Conservation (phyloP, 805 yeast species). For the Ogataea pilisensis region DNA sequence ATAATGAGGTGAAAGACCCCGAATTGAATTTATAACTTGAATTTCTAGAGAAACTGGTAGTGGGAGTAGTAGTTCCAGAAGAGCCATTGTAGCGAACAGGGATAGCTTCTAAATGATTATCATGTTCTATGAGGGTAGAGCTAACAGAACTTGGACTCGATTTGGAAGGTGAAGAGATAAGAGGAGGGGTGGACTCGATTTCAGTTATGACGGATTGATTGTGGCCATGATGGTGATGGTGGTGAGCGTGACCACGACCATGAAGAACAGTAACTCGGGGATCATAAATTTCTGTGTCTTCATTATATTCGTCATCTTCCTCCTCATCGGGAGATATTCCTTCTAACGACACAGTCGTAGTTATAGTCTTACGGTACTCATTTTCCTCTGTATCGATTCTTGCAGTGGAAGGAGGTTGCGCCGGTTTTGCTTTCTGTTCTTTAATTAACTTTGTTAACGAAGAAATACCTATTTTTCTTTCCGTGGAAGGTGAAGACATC, state of each 20-base stretch:
- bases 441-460: slow-evolving; percentile 33
- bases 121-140: neutral
- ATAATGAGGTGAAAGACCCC: slow-evolving; percentile 39
- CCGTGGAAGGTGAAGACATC: slow-evolving; percentile 11
- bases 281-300: slow-evolving; percentile 8
- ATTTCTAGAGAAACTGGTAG: slow-evolving; percentile 10
- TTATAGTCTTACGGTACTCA: slow-evolving; percentile 26
- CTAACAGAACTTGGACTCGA: neutral
- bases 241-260: neutral
- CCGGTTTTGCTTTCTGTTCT: slow-evolving; percentile 21
- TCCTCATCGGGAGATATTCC: slow-evolving; percentile 31
- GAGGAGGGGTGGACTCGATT: neutral
- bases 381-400: slow-evolving; percentile 16
- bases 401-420: slow-evolving; percentile 14
- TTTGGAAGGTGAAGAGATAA: neutral
- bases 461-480: slow-evolving; percentile 24
- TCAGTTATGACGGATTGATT: neutral
- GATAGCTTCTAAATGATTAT: neutral
- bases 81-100: slow-evolving; percentile 1
- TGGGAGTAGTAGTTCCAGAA: slow-evolving; percentile 6
- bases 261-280: slow-evolving; percentile 10
- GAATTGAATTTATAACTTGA: slow-evolving; percentile 15
- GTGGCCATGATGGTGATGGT: neutral
- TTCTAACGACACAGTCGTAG: slow-evolving; percentile 32
- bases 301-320: slow-evolving; percentile 19